Percentiles rank a stretch among this genome's conserved stretches.
Evolutionary conservation across 352 stramenopile species (phyloP).

Genomic region (Phytophthora hibernalis): DNA sequence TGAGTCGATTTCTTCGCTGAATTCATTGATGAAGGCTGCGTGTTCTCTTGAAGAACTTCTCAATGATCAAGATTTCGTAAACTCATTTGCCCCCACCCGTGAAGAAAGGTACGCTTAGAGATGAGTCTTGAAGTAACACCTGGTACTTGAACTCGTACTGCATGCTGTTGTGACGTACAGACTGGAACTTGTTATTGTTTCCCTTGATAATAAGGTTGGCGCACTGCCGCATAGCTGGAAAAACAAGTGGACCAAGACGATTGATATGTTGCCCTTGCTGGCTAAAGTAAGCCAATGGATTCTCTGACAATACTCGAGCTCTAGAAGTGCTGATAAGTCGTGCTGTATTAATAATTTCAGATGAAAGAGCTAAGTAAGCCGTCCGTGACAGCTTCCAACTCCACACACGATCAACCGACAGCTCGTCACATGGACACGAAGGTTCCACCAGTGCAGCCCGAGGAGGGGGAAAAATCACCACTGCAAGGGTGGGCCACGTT

Average conservation of each 20-base stretch:
- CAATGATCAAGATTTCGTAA: constrained; percentile 3
- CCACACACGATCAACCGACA: neutral
- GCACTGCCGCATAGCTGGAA: constrained; percentile 6
- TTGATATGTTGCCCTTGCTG: constrained; percentile 25
- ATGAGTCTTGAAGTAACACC: neutral
- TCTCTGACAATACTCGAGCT: neutral
- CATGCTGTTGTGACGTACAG: constrained; percentile 13
- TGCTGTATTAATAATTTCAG: constrained; percentile 5
- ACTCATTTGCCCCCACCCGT: constrained; percentile 18
- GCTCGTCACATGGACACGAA: constrained; percentile 7
- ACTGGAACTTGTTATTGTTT: constrained; percentile 32
- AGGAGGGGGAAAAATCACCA: constrained; percentile 17
- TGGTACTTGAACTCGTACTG: neutral
- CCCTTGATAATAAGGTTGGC: constrained; percentile 24
- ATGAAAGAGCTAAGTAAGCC: constrained; percentile 16
- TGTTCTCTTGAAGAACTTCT: constrained; percentile 25
- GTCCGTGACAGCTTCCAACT: neutral
- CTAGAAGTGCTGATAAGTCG: neutral
- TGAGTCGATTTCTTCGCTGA: constrained; percentile 4
- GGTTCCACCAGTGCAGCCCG: neutral
- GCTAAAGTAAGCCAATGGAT: constrained; percentile 15
- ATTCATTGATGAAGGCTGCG: constrained; percentile 10
- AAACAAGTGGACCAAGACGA: constrained; percentile 30
- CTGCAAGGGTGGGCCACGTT: constrained; percentile 58
- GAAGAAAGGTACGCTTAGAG: constrained; percentile 26